Conservation (phyloP, 2,329 filamentous ascomycete genomes). For the Xylariaceae sp. region DNA sequence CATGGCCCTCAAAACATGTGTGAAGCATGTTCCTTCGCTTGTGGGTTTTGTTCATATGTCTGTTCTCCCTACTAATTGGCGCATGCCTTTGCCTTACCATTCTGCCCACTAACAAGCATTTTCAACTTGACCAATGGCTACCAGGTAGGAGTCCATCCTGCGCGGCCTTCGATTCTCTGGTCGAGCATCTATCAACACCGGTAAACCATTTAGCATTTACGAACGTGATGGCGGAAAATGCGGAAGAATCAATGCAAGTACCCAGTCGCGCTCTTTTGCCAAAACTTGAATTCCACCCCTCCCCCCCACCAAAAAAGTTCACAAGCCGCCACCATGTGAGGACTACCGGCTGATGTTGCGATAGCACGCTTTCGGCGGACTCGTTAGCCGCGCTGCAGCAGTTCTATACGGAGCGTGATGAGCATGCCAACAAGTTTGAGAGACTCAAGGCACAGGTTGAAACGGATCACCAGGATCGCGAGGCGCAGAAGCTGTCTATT, state of each 20-base stretch:
- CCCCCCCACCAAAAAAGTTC: neutral
- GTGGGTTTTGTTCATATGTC: too few species aligned
- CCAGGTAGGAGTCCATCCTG: too few species aligned
- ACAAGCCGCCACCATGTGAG: too few species aligned
- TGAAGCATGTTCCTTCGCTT: too few species aligned
- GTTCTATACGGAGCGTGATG: conserved; percentile 73
- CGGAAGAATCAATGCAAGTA: conserved; percentile 51
- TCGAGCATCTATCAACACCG: too few species aligned
- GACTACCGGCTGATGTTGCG: neutral
- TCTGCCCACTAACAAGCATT: too few species aligned
- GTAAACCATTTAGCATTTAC: too few species aligned
- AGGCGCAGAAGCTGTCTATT: conserved; percentile 50
- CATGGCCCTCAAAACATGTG: too few species aligned
- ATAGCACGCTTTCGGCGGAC: conserved; percentile 61
- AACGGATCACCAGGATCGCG: conserved; percentile 34
- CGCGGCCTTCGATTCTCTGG: too few species aligned
- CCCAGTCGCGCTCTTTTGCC: neutral
- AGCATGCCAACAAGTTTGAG: conserved; percentile 63
- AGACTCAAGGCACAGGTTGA: conserved; percentile 63
- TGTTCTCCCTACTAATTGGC: too few species aligned
- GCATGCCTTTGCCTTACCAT: too few species aligned
- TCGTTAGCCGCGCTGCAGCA: conserved; percentile 68
- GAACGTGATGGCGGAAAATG: conserved; percentile 33
- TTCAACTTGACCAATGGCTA: too few species aligned
- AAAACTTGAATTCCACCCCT: neutral